Evolutionary conservation across 2,329 filamentous ascomycete species (phyloP), one percentile per base, ranked within the genome.

Genomic region (Verticillium isaacii): DNA sequence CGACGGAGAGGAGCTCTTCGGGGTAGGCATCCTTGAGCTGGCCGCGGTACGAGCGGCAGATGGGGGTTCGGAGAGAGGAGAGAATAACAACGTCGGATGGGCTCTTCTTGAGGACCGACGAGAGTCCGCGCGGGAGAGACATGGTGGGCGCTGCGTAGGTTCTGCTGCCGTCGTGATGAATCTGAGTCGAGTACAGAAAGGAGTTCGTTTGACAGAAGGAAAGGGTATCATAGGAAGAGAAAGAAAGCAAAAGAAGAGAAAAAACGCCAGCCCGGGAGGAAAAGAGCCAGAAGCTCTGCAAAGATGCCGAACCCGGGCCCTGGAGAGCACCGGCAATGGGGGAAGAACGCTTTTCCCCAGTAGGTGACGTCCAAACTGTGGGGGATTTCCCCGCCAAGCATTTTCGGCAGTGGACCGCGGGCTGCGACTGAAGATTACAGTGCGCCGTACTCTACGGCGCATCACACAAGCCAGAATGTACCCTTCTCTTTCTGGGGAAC

Each of bases 1-100:
- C 90, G 52, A 82, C 77, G 25, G 88, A 84, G 60, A 97, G 89
- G 60, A 97, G 84, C 75, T 97, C 91, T 75, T 97, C 93, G 17
- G 95, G 93, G 78, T 94, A 93, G 57, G 93, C 89, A 73, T 96
- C 91, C 75, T 92, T 91, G 71, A 97, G 87, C 19, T 85, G 84
- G 70, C 93, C 93, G 71, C 92, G 92, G 80, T 92, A 89, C 50
- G 92, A 87, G 66, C 92, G 87, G 63, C 90, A 94, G 66, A 97
- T 84, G 50, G 93, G 91, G 8, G 93, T 97, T 68, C 93, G 91
- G 50, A 97, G 84, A n/a, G 93, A 88, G 23, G 93, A 96, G 69
- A 97, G 87, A 73, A 97, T 90, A 69, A 97, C 92, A 52, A 92
- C 85, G 78, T 97, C 93, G 66, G 88, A 85, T 50, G 92, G 89